A percentile compares a stretch with the other conserved stretches of the same genome.
Conservation (phyloP, 495 filamentous ascomycete species). For the Hypoxylon rickii region DNA sequence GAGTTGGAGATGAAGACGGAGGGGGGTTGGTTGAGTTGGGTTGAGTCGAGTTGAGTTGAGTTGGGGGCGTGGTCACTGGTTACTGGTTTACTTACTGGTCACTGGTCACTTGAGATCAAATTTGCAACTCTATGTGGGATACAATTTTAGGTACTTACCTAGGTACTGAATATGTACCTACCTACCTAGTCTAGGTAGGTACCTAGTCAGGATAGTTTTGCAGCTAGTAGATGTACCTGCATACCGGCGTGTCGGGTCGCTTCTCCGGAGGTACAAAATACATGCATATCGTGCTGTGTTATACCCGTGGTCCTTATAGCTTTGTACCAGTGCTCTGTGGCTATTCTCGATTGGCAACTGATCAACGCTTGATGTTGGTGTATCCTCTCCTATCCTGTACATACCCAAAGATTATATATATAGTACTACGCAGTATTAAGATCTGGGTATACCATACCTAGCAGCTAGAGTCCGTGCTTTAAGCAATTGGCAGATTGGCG, state of each 20-base stretch:
- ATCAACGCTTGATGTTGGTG: no score
- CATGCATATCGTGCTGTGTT: background rate
- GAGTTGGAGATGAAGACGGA: background rate
- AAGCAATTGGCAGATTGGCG: constrained; percentile 1
- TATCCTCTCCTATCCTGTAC: no score
- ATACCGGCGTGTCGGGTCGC: constrained; percentile 43
- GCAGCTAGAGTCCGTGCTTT: constrained; percentile 11
- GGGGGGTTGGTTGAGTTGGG: background rate
- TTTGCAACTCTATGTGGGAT: constrained; percentile 29
- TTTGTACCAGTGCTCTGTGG: no score
- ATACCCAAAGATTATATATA: no score
- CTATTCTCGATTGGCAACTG: no score
- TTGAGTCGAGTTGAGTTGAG: constrained; percentile 13
- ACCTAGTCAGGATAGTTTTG: constrained; percentile 16
- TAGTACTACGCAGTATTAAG: no score
- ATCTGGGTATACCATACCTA: no score
- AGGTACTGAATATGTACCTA: no score
- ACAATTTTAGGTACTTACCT: no score
- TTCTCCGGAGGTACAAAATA: constrained; percentile 36
- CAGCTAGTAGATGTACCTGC: constrained; percentile 42
- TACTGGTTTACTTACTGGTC: no score
- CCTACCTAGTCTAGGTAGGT: no score
- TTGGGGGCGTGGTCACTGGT: constrained; percentile 8
- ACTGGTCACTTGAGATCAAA: constrained; percentile 19
- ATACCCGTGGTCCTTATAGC: background rate